These are phyloP conservation scores for Xylaria nigripes DNA, from an alignment of 495 filamentous ascomycete species.

Conservation along the genomic window DNA sequence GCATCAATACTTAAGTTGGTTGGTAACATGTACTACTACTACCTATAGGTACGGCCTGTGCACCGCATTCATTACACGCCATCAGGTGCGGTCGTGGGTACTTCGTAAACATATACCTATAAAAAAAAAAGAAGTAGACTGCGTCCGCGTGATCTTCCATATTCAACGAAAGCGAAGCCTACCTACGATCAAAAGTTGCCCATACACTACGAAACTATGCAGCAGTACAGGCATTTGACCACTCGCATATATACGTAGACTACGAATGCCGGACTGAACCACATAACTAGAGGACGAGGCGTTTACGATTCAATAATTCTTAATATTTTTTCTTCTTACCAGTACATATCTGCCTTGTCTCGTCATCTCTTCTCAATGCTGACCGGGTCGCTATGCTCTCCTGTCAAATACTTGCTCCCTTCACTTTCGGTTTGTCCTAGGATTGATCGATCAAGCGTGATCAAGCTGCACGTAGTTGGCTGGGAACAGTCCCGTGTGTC, in stretches of 20 bases:
- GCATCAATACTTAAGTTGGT: too few species aligned
- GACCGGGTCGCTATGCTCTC: slow-evolving; percentile 5
- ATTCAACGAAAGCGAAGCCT: too few species aligned
- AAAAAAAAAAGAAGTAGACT: too few species aligned
- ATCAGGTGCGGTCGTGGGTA: too few species aligned
- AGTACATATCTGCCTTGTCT: slow-evolving; percentile 1
- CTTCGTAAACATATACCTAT: too few species aligned
- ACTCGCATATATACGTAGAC: background rate
- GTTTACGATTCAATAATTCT: background rate
- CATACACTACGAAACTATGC: too few species aligned
- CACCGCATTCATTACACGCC: too few species aligned
- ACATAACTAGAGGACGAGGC: too few species aligned
- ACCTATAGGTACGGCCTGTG: too few species aligned
- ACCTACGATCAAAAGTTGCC: too few species aligned
- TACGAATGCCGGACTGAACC: background rate
- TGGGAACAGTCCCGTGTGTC: slow-evolving; percentile 83
- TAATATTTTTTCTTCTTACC: slow-evolving; percentile 8
- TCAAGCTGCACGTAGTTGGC: slow-evolving; percentile 70
- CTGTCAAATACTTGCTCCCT: background rate
- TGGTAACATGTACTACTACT: too few species aligned
- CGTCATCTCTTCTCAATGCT: background rate
- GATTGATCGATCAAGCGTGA: slow-evolving; percentile 50
- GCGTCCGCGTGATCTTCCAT: too few species aligned
- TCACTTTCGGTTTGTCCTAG: background rate
- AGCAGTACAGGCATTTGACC: background rate